phyloP scores from a whole-genome alignment of 2,329 filamentous ascomycete genomes.

The Xylaria hypoxylon region DNA sequence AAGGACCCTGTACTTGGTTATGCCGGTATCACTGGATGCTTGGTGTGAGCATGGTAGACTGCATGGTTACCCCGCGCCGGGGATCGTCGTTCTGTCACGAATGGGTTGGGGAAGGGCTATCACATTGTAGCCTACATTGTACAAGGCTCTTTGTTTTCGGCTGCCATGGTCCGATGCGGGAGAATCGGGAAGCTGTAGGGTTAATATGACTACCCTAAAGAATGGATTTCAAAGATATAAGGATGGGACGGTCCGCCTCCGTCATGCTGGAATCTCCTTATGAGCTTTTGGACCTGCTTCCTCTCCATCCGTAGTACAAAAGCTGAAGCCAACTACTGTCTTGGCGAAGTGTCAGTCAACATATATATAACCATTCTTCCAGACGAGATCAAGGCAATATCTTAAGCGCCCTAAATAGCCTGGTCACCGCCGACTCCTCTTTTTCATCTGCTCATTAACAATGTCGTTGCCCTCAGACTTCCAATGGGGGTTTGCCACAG shows the following conservation, averaged over 20 bases:
- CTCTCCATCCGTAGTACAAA: slow-evolving; percentile 25
- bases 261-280: slow-evolving; percentile 17
- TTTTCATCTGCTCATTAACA: slow-evolving; percentile 49
- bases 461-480: slow-evolving; percentile 77
- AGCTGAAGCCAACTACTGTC: slow-evolving; percentile 34
- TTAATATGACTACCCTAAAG: slow-evolving; percentile 19
- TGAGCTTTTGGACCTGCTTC: slow-evolving; percentile 29
- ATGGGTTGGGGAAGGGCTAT: slow-evolving; percentile 46
- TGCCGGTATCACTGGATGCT: slow-evolving; percentile 10
- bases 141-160: slow-evolving; percentile 56
- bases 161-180: slow-evolving; percentile 64
- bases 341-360: slow-evolving; percentile 42
- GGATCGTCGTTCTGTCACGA: slow-evolving; percentile 46
- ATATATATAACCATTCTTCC: slow-evolving; percentile 49
- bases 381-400: slow-evolving; percentile 45
- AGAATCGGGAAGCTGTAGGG: slow-evolving; percentile 53
- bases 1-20: slow-evolving; percentile 14
- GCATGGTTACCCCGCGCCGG: slow-evolving; percentile 50
- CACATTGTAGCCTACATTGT: slow-evolving; percentile 42
- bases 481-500: slow-evolving; percentile 83
- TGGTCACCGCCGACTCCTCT: slow-evolving; percentile 35
- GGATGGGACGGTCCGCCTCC: slow-evolving; percentile 20
- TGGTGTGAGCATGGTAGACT: too few relatives aligned
- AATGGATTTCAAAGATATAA: slow-evolving; percentile 32
- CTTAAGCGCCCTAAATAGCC: slow-evolving; percentile 40